Base-by-base conservation (phyloP, 805 yeast species). In the Ogataea allantospora region DNA sequence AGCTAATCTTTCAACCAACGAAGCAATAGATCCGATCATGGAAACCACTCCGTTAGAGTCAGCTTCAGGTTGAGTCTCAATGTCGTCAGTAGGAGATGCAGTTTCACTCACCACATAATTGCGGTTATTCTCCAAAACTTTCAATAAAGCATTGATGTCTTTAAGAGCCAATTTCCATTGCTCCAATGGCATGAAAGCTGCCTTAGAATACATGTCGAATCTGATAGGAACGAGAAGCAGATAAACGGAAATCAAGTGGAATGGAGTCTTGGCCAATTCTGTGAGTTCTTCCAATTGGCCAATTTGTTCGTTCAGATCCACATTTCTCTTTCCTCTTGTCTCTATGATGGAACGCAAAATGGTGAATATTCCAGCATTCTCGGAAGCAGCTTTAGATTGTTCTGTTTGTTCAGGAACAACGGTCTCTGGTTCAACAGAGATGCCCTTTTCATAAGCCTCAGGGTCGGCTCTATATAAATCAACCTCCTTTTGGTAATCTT, bases 321-420 rank as follows among this genome's bases (percentile, higher is more conserved):
- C 83, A 62, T 87, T 88, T 72, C 87, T 91, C 73, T 89, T 89
- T 71, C 99, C 99, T 68, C 99, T 82, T 33, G 88, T 73, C 64
- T 93, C 98, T 43, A 84, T 68, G 40, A 93, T 80, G 38, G 78
- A 64, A 60, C 82, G 76, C 60, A 93, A 72, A 23, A 84, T 77
- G 40, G 79, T 69, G 69, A 89, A 88, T 40, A 88, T 79, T 40
- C 69, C 73, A 43, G 68, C 55, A 27, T 49, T 51, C 49, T 68
- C 67, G 25, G 67, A 65, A 8, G 62, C 56, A 16, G 60, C 67
- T 15, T 58, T 60, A 7, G 64, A 58, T 10, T 54, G 61, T 20
- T 51, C 54, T 7, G 53, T 55, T 25, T 57, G 48, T 12, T 55
- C 26, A 7, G 27, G 39, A 27, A 21, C 42, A 9, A 16, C 26